Base-by-base conservation (phyloP, 345 rosid genomes). In the Gossypium australe region DNA sequence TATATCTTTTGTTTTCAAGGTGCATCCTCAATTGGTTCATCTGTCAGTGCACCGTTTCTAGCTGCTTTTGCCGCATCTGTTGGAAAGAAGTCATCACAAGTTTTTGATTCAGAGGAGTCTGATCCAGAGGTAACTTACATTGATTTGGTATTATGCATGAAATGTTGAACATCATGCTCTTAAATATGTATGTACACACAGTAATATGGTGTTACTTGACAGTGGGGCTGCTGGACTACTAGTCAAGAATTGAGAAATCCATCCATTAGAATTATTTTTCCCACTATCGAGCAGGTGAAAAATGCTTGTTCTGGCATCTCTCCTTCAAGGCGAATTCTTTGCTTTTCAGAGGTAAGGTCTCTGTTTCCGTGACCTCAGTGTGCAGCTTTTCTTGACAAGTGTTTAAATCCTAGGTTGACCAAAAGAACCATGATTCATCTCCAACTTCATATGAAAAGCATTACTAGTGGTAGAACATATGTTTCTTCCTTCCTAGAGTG, bases 171-270 rank as follows among this genome's bases (percentile, higher is more conserved):
- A 67, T 61, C 22, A 9, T 70, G 48, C 49, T 22, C 27, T 59
- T 72, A 43, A 9, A 12, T 59, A 59, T 59, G 9, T 43, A 8
- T 49, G 43, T 77, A 74, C 44, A 74, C 70, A 72, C 52, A 47
- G 27, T 78, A 44, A 17, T 70, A 69, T 38, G 44, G 75, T 64
- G 38, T 71, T 81, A 77, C 43, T 70, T 79, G 60, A 78, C 87
- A 92, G 98, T 94, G 98, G 98, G 97, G 97, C 84, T 80, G 90
- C 81, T 94, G 97, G 98, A 94, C 86, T 82, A 87, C 90, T 66
- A 84, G 87, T 80, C 92, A 92, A 81, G 98, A 92, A 85, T 72
- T 82, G 73, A 87, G 81, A 82, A 83, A 81, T 77, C 98, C 97
- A 75, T 92, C 94, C 63, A 78, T 94, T 45, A 77, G 82, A 80